Percentiles rank a stretch among this genome's conserved stretches.
Conservation (phyloP, 495 filamentous ascomycete species). For the Podospora sp. region DNA sequence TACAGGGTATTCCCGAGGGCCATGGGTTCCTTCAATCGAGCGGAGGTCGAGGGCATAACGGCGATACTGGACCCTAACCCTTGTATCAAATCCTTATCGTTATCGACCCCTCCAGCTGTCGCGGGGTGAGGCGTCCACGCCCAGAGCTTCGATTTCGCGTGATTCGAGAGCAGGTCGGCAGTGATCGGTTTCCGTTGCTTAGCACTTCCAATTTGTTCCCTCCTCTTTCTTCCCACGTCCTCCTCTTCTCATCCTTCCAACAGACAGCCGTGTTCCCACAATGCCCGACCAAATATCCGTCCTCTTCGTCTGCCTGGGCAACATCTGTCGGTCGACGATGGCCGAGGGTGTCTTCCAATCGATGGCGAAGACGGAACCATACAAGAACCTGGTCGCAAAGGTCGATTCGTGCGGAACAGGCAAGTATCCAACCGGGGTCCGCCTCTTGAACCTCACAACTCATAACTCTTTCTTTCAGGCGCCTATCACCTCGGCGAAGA, state of each 20-base stretch:
- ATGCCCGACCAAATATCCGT: slow-evolving; percentile 63
- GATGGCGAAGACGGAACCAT: slow-evolving; percentile 58
- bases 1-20: no score
- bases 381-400: slow-evolving; percentile 60
- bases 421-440: slow-evolving; percentile 9
- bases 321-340: slow-evolving; percentile 96
- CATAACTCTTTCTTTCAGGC: slow-evolving; percentile 33
- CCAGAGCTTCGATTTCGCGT: slow-evolving; percentile 4
- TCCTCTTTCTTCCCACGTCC: slow-evolving; percentile 2
- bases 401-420: slow-evolving; percentile 88
- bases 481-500: slow-evolving; percentile 75
- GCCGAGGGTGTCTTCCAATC: slow-evolving; percentile 88
- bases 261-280: background rate
- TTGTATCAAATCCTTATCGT: background rate
- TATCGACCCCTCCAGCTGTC: slow-evolving; percentile 15
- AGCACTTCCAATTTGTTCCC: background rate
- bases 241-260: background rate
- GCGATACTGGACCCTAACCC: slow-evolving; percentile 17
- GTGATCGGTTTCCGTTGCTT: background rate
- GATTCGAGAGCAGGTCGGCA: background rate
- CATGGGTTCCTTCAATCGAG: background rate
- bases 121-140: slow-evolving; percentile 1
- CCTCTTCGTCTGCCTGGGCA: slow-evolving; percentile 94
- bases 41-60: background rate
- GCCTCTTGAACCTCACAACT: background rate